Evolutionary conservation across 129 eudicot species (phyloP).

Genomic region (Helianthus annuus): DNA sequence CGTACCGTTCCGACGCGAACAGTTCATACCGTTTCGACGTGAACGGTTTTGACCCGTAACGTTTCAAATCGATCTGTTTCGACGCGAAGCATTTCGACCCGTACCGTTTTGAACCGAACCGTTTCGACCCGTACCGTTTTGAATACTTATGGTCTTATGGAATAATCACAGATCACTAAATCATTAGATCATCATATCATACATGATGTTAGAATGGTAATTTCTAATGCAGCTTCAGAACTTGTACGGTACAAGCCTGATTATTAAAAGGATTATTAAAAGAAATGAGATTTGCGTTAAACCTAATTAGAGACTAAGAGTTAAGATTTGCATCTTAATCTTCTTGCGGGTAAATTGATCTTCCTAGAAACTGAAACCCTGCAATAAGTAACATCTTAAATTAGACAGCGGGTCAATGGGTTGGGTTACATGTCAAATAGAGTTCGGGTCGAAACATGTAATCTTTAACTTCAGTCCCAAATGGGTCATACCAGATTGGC

Average conservation of each 20-base stretch:
- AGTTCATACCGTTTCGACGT: too few relatives aligned
- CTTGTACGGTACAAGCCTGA: conserved; percentile 8
- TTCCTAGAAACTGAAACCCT: conserved; percentile 10
- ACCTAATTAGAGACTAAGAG: conserved; percentile 10
- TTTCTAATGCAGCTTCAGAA: background rate
- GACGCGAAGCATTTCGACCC: too few relatives aligned
- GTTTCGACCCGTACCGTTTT: too few relatives aligned
- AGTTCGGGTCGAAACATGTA: background rate
- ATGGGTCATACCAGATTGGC: background rate
- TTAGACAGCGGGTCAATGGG: background rate
- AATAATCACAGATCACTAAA: too few relatives aligned
- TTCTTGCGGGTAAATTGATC: conserved; percentile 10
- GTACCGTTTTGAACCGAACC: too few relatives aligned
- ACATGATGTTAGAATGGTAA: too few relatives aligned
- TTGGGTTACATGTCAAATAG: background rate
- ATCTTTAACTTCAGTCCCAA: background rate
- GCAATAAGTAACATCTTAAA: background rate
- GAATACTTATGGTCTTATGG: too few relatives aligned
- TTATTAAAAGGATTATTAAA: background rate
- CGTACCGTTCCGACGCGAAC: too few relatives aligned
- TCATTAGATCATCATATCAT: too few relatives aligned
- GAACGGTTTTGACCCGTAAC: too few relatives aligned
- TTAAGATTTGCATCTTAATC: conserved; percentile 12
- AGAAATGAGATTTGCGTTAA: conserved; percentile 3
- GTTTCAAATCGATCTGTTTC: too few relatives aligned